Base-by-base conservation (phyloP, 1,139 yeast genomes). In the Komagataea norvegica region DNA sequence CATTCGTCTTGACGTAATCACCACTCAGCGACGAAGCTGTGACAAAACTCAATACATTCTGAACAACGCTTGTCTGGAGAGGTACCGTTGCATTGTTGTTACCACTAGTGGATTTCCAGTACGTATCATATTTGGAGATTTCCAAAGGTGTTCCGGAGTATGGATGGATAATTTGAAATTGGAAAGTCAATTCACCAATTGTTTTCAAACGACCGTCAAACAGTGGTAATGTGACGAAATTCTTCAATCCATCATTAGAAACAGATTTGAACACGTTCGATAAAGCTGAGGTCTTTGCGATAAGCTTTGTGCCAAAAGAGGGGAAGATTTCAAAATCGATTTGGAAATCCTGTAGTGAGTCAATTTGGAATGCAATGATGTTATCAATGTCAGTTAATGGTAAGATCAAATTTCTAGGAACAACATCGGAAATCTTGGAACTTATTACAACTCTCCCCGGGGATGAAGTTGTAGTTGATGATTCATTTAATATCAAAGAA, bases 261-360 rank as follows among this genome's bases (percentile, higher is more conserved):
- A 46, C 54, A 54, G 65, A 49, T 53, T 70, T 37, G 67, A 81
- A 70, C 49, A 80, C 49, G 63, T 70, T 59, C 0, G 80, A 65
- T 37, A 84, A 66, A 1, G 88, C 91, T 0, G 94, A 79, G 0
- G 96, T 76, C 54, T 89, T 89, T 4, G 96, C 96, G 39, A 91
- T 81, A 40, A 89, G 66, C 45, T 95, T 74, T 0, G 97, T 88
- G 23, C 98, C 98, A 63, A 87, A 91, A 13, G 91, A 85, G 1
- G 98, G 96, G 60, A 83, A 89, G 14, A 91, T 74, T 58, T 91
- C 98, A 58, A 91, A 85, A 56, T 88, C 96, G 43, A 91, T 76
- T 18, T 81, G 68, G 55, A 91, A 86, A 36, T 78, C 77, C 7
- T 87, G 79, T 38, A 89, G 74, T 1, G 83, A 68, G 52, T 86